Evolutionary conservation across 2,329 filamentous ascomycete genomes (phyloP), one percentile per base, ranked within the genome.

Genomic region (Colletotrichum noveboracense): DNA sequence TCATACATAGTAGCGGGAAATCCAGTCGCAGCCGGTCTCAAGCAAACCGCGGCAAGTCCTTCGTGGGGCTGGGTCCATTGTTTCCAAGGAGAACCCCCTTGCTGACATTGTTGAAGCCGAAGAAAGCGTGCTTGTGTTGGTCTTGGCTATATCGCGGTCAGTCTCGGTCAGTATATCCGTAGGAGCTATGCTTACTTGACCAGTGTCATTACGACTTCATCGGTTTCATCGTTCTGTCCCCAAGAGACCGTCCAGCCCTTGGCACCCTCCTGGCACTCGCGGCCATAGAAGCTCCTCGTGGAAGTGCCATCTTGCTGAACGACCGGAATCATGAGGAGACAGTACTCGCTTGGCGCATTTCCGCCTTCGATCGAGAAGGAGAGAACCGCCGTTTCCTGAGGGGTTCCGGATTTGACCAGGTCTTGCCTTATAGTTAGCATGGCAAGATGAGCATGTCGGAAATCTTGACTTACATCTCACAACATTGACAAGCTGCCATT

Each of bases 191-290:
- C n/a, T 30, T 32, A 32, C 30, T 32, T 83, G 30, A 81, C 77
- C 1, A 85, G 28, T 0, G 82, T 82, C 78, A 81, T 78, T 26
- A 84, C 81, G 0, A 78, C 83, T 5, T 79, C 80, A 36, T 84
- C 83, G 0, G 79, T 78, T 0, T 28, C 71, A 9, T 73, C 55
- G 24, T 80, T 78, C 75, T 85, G 83, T 2, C 83, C 83, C 82
- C 81, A 84, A 0, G 82, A 84, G 8, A 81, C 65, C 6, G 70
- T 73, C 79, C 81, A 83, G n/a, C 78, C 78, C n/a, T 76, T 78
- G 36, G 18, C 10, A 13, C 18, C 34, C 9, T 78, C 70, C 1
- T 70, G 65, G 61, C 83, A 84, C 3, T 67, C 64, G 28, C 79
- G 60, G 16, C 78, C 38, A 58, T 73, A 78, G 72, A 82, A 84